Evolutionary conservation across 768 basidiomycete genomes (phyloP), one percentile per base, ranked within the genome.

Genomic region (Phanerochaete sordida): DNA sequence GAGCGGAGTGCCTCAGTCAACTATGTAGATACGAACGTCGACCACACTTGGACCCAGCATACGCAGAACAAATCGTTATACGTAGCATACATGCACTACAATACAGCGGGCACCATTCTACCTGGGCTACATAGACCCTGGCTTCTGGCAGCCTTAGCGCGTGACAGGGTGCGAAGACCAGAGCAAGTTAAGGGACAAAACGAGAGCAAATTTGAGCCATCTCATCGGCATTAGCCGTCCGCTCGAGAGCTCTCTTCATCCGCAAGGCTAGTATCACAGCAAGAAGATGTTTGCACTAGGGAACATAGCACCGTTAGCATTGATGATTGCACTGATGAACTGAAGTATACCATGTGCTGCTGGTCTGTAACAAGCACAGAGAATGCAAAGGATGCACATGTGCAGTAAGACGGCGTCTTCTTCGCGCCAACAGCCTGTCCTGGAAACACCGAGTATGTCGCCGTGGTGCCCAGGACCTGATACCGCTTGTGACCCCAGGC

Each of bases 261-360:
- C 78, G 81, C 27, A 81, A 71, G 2, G 88, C 87, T 15, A 93
- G 74, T 15, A 78, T 74, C 13, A 81, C 79, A 2, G 91, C 91
- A 26, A 93, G 76, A 2, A 90, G 71, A 69, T 93, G 91, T 69
- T 93, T 93, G 68, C 91, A 93, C 91, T 93, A 63, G 7, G 3
- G n/a, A 16, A 7, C 19, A 30, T 35, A 23, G 24, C 39, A 24
- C 48, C 3, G 55, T 33, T 7, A 35, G 43, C 24, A 37, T 30
- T 15, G 55, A 37, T 35, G 16, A 11, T 43, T 19, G 11, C 19
- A 43, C 4, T 19, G 8, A 43, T 43, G 33, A 37, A 16, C 51
- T 24, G 55, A 43, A 56, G 24, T 7, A 27, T 57, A 88, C 91
- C 87, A 88, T 86, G 21, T 85, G 66, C 67, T 90, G 84, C 1